Percentiles rank a stretch among this genome's conserved stretches.
Evolutionary conservation across 2,329 filamentous ascomycete genomes (phyloP).

Genomic region (Ambrosiella xylebori): DNA sequence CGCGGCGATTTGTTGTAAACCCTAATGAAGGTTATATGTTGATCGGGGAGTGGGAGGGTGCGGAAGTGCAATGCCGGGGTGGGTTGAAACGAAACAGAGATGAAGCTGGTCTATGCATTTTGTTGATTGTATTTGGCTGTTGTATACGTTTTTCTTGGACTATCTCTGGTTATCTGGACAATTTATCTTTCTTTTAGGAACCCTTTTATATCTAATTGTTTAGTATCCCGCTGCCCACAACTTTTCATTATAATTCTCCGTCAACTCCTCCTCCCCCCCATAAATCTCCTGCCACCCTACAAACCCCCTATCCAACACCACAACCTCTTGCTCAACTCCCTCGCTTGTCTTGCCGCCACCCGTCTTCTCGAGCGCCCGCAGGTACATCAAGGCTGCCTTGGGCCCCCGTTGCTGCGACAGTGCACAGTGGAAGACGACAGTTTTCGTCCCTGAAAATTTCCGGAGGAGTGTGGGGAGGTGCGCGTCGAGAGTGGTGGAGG

Average conservation of each 20-base stretch:
- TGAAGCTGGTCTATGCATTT: no score
- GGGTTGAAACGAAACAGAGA: no score
- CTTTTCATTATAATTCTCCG: constrained; percentile 69
- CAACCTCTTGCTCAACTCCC: constrained; percentile 49
- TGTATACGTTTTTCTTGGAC: no score
- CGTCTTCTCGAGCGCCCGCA: constrained; percentile 25
- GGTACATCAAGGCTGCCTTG: constrained; percentile 62
- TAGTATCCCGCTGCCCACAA: constrained; percentile 40
- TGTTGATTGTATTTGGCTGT: no score
- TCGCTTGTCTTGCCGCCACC: background rate
- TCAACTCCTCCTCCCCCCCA: constrained; percentile 62
- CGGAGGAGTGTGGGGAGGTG: constrained; percentile 70
- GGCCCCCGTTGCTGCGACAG: constrained; percentile 84
- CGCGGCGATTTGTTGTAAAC: no score
- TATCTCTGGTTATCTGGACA: no score
- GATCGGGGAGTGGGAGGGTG: no score
- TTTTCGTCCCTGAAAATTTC: constrained; percentile 57
- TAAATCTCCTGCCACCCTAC: constrained; percentile 74
- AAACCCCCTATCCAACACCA: constrained; percentile 71
- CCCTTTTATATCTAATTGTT: background rate
- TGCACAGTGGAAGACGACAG: constrained; percentile 86
- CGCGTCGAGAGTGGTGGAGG: constrained; percentile 54
- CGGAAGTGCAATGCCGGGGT: no score
- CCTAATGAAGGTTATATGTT: no score
- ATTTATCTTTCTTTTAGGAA: background rate